Base-by-base conservation (phyloP, 148 eudicot species). In the Talinum fruticosum region DNA sequence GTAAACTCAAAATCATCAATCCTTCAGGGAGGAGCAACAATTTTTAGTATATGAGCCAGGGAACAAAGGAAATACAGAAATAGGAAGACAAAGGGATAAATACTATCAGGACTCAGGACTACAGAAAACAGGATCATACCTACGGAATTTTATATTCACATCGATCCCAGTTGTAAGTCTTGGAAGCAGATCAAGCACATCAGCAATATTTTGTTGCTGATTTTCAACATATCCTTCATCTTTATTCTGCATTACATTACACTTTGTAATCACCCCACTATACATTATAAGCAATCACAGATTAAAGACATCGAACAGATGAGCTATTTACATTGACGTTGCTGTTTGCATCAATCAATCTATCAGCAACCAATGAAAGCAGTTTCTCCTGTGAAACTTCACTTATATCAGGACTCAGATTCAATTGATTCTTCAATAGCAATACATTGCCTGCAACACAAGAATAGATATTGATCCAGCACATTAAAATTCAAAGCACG, bases 1-100 rank as follows among this genome's bases (percentile, higher is more conserved):
- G 98, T 95, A 82, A 92, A 95, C 83, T 95, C 98, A 84, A 95
- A 95, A 83, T 92, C 98, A 85, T 84, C 87, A 83, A 95, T 91
- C 86, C 98, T 95, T 88, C 81, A 81, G 16, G n/a, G 28, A 57
- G 72, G 29, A 24, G 29, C 37, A 37, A 26, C 37, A 26, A 69
- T 23, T 15, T 47, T 71, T 83, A 49, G 21, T 30, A 33, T 2
- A 74, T 5, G 68, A 34, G n/a, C 41, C 29, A 23, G 45, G 30
- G 66, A 76, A 36, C 0, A 68, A 1, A 41, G 35, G 66, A 37
- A 38, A 8, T 33, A 38, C 1, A 30, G 13, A 72, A 69, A 57
- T 24, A 54, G 44, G 35, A 34, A 77, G 62, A 36, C 33, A 34
- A 34, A 72, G 72, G 18, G n/a, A 65, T 35, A 53, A 61, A 26